A percentile compares a stretch with the other conserved stretches of the same genome.
phyloP scores from a whole-genome alignment of 768 basidiomycete species.

The Tulasnella sp. region DNA sequence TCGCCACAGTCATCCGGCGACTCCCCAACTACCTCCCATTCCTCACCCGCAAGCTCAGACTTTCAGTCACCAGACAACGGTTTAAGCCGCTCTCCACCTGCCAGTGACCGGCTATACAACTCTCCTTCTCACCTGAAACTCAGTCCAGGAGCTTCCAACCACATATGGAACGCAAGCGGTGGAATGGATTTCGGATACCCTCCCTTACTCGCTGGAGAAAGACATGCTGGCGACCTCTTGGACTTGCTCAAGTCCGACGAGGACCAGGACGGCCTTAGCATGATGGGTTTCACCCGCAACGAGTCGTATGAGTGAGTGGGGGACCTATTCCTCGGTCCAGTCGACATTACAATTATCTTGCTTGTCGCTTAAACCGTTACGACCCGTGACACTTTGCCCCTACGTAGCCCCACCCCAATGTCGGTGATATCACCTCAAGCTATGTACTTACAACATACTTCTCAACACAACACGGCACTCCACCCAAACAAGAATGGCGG shows the following conservation, averaged over 20 bases:
- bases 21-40: slow-evolving; percentile 7
- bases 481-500: background rate
- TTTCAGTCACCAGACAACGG: slow-evolving; percentile 8
- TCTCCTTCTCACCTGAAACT: background rate
- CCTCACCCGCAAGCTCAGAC: slow-evolving; percentile 10
- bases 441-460: background rate
- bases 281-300: slow-evolving; percentile 10
- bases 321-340: background rate
- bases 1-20: slow-evolving; percentile 9
- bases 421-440: background rate
- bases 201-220: background rate
- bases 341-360: slow-evolving; percentile 1
- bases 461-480: background rate
- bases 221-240: background rate
- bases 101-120: background rate
- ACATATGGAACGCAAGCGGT: background rate
- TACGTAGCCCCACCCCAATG: slow-evolving; percentile 11
- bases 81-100: background rate
- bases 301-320: slow-evolving; percentile 18
- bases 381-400: background rate
- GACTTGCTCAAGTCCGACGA: slow-evolving; percentile 6
- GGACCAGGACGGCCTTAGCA: background rate
- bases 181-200: background rate
- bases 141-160: background rate
- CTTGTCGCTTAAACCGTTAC: background rate